Percentiles rank a stretch among this genome's conserved stretches.
Conservation (phyloP, 345 rosid genomes). For the Linum lewisii region DNA sequence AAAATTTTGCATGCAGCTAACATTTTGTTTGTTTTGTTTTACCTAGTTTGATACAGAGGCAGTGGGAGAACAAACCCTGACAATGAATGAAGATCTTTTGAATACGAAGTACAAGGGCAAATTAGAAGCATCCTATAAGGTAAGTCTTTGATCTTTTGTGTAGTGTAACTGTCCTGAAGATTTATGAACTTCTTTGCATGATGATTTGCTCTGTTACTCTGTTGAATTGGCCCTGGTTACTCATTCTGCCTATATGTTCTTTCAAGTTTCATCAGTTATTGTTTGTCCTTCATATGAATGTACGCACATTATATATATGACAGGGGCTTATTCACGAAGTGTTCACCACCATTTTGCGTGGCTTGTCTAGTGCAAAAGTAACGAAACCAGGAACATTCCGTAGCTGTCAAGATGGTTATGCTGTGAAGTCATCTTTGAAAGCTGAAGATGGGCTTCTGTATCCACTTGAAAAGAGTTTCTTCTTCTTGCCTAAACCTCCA, state of each 20-base stretch:
- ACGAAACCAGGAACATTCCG: constrained; percentile 97
- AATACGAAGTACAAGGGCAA: constrained; percentile 84
- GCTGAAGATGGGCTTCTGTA: constrained; percentile 96
- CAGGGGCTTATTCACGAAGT: constrained; percentile 97
- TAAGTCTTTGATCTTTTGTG: constrained; percentile 10
- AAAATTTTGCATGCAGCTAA: background rate
- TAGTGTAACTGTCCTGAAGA: background rate
- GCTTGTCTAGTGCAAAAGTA: constrained; percentile 87
- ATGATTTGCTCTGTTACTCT: background rate
- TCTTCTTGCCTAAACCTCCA: constrained; percentile 96
- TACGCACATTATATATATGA: background rate
- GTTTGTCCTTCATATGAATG: too few species aligned
- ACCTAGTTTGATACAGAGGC: constrained; percentile 74
- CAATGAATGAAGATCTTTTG: constrained; percentile 66
- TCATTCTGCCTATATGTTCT: background rate
- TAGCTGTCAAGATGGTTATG: constrained; percentile 95
- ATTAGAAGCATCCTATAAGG: constrained; percentile 78
- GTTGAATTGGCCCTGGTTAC: background rate
- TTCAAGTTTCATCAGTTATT: too few species aligned
- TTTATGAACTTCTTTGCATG: background rate
- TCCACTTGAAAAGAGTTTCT: constrained; percentile 96
- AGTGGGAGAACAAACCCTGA: constrained; percentile 48
- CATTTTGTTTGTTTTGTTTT: constrained; percentile 9
- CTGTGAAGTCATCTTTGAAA: constrained; percentile 91
- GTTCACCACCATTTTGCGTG: constrained; percentile 78